Conservation (phyloP, 441 rosid species). For the Lagerstroemia fauriei region DNA sequence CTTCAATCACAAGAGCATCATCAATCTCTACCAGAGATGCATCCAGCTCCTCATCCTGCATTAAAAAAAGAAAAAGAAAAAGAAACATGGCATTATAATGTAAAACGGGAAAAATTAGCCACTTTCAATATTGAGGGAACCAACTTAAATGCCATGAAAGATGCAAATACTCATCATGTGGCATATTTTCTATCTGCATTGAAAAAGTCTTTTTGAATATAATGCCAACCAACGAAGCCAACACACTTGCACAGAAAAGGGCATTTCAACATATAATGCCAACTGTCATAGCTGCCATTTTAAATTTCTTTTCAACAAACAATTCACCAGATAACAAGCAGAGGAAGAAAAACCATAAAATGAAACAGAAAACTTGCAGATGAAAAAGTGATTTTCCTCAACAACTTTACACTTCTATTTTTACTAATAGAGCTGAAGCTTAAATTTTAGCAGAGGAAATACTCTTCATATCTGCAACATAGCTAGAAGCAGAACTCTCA, state of each 20-base stretch:
- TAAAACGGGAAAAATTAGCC: background rate
- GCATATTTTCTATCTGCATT: background rate
- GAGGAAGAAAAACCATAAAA: background rate
- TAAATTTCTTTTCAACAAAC: background rate
- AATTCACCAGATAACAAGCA: background rate
- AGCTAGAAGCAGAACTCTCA: background rate
- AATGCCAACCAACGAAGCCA: background rate
- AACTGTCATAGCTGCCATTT: background rate
- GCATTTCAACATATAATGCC: background rate
- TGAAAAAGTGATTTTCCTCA: background rate
- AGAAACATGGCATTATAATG: background rate
- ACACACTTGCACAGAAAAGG: background rate
- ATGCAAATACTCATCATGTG: background rate
- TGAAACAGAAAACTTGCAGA: background rate
- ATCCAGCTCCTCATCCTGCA: slow-evolving; percentile 92
- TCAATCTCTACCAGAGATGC: slow-evolving; percentile 89
- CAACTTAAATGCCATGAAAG: background rate
- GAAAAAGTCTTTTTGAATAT: background rate
- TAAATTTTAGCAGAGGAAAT: background rate
- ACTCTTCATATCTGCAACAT: background rate
- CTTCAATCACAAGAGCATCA: slow-evolving; percentile 95
- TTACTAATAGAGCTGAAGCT: no score
- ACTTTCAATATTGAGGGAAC: background rate
- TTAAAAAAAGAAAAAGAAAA: slow-evolving; percentile 26
- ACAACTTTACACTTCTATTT: background rate